Conservation (phyloP, 192 early-diverging fungal genomes). For the Pilaira anomala region DNA sequence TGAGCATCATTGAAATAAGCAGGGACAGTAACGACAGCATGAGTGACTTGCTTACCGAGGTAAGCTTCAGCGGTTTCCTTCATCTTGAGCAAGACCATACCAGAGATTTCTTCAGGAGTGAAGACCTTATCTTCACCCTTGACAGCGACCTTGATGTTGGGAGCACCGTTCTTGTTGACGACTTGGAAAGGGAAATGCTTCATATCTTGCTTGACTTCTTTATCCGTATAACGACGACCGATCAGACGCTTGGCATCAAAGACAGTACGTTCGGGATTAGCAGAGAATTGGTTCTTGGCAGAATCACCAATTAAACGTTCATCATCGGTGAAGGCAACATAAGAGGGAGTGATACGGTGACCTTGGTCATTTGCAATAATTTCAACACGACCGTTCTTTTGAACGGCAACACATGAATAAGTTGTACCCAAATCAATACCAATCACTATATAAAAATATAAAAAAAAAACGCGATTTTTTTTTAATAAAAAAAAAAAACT, state of each 20-base stretch:
- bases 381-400: conserved; percentile 50
- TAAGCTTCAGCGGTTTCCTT: conserved; percentile 82
- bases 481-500: no score
- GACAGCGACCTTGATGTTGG: conserved; percentile 70
- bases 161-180: conserved; percentile 69
- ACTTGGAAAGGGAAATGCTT: conserved; percentile 92
- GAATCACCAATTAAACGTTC: conserved; percentile 90
- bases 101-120: conserved; percentile 92
- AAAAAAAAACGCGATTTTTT: neutral
- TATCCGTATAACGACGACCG: conserved; percentile 80
- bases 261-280: conserved; percentile 86
- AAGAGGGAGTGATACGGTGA: conserved; percentile 90
- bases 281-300: conserved; percentile 89
- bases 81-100: conserved; percentile 95
- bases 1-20: conserved; percentile 94
- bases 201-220: conserved; percentile 86
- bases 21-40: conserved; percentile 89
- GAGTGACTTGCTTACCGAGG: conserved; percentile 73
- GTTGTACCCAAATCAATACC: conserved; percentile 51
- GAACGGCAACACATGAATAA: conserved; percentile 43
- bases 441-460: no score
- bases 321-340: conserved; percentile 86
- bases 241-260: conserved; percentile 92
- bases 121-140: conserved; percentile 83
- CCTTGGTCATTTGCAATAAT: conserved; percentile 95